Evolutionary conservation across 2,329 filamentous ascomycete genomes (phyloP), one percentile per base, ranked within the genome.

Genomic region (Pestalotiopsis fici): DNA sequence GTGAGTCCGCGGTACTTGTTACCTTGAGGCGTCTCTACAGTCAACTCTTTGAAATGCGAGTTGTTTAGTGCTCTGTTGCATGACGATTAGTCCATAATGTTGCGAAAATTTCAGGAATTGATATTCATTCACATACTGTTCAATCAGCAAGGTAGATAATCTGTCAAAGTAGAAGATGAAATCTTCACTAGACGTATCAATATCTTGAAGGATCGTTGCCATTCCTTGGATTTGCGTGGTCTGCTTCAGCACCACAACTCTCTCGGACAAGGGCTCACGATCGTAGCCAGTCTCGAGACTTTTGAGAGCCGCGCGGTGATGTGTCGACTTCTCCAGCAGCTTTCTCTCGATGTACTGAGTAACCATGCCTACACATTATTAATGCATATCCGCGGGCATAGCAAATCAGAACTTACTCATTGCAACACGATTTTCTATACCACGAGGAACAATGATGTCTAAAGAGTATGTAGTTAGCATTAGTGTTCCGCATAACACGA

Each of bases 121-220:
- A 11, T 23, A 37, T 23, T 3, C 7, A 12, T 37, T 23, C 15
- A 80, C 86, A 69, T 79, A 91, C 88, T 90, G 83, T 79, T 98
- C 95, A 59, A 98, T 88, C 28, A 98, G 85, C 64, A 98, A 84
- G n/a, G 92, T 89, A 2, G 93, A 90, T 47, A 98, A 84, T 47
- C 96, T 89, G 79, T 99, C 94, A 78, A 98, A 98, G 80, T 98
- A 98, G 80, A 98, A 98, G 69, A 97, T 93, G 77, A 98, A 98
- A 73, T 98, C 95, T 76, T 97, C 95, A 55, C 93, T 87, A 6
- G 87, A 84, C 0, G 94, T 95, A 60, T 90, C 87, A 21, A 93
- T 91, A 73, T 96, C 88, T 75, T 97, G 91, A 54, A 99, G 88
- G 66, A 98, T 92, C 0, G 95, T 98, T 77, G 93, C 95, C 88